Base-by-base conservation (phyloP, 73 alveolate genomes). In the Tetrahymena elliotti region DNA sequence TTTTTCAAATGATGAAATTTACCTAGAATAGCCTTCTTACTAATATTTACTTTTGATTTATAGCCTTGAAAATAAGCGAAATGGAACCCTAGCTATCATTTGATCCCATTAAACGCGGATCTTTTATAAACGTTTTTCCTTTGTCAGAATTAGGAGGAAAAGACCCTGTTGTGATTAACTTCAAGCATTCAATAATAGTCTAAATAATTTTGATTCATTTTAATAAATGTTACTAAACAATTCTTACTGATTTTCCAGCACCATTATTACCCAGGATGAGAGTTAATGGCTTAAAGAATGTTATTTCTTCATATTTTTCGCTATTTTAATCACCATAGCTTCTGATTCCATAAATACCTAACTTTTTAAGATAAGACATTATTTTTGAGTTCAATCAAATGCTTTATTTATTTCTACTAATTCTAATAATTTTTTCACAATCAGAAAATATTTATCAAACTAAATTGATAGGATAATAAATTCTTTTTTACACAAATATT, bases 201-300 rank as follows among this genome's bases (percentile, higher is more conserved):
- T 98, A 97, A 93, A 95, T 36, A 68, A 93, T 37, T 83, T 84
- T 52, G 36, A 94, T 16, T 68, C 10, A 84, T 40, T 40, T 33
- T 40, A 47, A 22, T 35, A 83, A 93, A 53, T n/a, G n/a, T 82
- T 38, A 18, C 22, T 11, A 8, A 98, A 98, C 16, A 68, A 68
- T 68, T 68, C 16, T 68, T 68, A 68, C 88, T 33, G 99, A 97
- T 96, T 98, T 98, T 8, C 99, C 99, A 95, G 99, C 98, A 33
- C 99, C 99, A 94, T 98, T 98, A 83, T 98, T 98, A 27, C 99
- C 99, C 38, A 98, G 97, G 33, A 98, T 98, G 38, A 98, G 96
- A 16, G 99, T 98, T 53, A 98, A 96, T 97, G 88, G 88, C n/a
- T 68, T 68, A 68, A 68, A 68, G 36, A 68, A 68, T 0, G 88